Evolutionary conservation across 805 yeast genomes (phyloP), one percentile per base, ranked within the genome.

Genomic region (Spathaspora hagerdaliae): DNA sequence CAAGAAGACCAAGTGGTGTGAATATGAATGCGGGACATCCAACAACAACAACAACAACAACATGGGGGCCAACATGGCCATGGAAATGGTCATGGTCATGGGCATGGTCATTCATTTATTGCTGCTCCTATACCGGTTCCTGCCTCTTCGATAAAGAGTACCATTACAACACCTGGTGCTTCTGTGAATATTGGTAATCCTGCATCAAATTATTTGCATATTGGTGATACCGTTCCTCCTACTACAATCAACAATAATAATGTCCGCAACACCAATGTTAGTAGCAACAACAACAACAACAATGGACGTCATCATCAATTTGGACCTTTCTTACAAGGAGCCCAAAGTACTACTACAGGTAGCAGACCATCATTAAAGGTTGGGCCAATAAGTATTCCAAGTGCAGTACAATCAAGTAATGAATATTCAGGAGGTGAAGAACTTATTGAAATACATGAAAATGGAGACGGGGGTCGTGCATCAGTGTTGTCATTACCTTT

Each of bases 401-500:
- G 12, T 29, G 32, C 41, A 9, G 27, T 35, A 10, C 9, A 24
- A 3, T 11, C 9, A 36, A 36, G 37, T 34, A 15, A 2, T 15
- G 37, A 15, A 36, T 14, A 14, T 12, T 29, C 12, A 29, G 9
- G 12, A 11, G 32, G 12, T 9, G 32, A 29, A 29, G 32, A 29
- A 29, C 9, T 29, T 29, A 11, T 29, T 5, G 32, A 29, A 3
- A 29, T 29, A 9, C 32, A 29, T 6, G 57, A 54, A 5, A 49
- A 45, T 31, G 47, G 47, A 15, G 55, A 49, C 10, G 46, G 59
- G 31, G 48, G 71, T 27, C 69, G 71, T 29, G 88, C 96, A 1
- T 94, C 96, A 27, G 75, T 86, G 38, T 82, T 84, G 45, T 77
- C 83, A 27, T 67, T 85, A 35, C 88, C 88, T 0, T 69, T 83